Base-by-base conservation (phyloP, 106 monocot species). In the Vanilla planifolia region DNA sequence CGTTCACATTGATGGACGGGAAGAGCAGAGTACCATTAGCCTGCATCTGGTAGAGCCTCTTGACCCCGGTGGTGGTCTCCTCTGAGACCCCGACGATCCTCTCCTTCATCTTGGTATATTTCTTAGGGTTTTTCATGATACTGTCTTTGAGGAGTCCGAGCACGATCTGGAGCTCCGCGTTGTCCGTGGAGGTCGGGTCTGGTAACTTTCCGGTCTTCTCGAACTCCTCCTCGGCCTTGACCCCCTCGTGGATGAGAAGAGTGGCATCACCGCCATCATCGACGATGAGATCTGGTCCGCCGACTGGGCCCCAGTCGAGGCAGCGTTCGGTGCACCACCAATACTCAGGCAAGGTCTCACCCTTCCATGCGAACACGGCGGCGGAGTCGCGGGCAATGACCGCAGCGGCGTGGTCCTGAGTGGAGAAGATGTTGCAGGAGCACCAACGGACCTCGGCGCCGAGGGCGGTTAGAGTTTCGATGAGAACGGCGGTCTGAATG, bases 361-460 rank as follows among this genome's bases (percentile, higher is more conserved):
- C 64, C 35, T 72, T 64, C 64, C 71, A 64, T 20, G 71, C 71
- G 34, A 72, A 72, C 24, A 72, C 64, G 34, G 71, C 32, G 46
- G 79, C 76, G 69, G 71, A 71, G 66, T 79, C 79, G 35, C 79
- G 75, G 29, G 85, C 85, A 57, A 85, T 76, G 66, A 76, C 85
- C 33, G 85, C 59, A 55, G 85, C 79, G 61, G 79, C 85, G 55
- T 79, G 79, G 68, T 85, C 85, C 58, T 85, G 79, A 41, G 85
- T 85, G 66, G 85, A 79, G 76, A 76, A 79, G n/a, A 85, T 85
- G 69, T 85, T 85, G 76, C 85, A 85, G 57, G 85, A 85, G 73
- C 79, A 85, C 85, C 85, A 85, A 55, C 79, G 71, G 29, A 85
- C 85, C 69, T 80, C 76, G 35, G 85, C 85, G 56, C 85, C 85